Base-by-base conservation (phyloP, 2,329 filamentous ascomycete species). In the Ilyonectria robusta region DNA sequence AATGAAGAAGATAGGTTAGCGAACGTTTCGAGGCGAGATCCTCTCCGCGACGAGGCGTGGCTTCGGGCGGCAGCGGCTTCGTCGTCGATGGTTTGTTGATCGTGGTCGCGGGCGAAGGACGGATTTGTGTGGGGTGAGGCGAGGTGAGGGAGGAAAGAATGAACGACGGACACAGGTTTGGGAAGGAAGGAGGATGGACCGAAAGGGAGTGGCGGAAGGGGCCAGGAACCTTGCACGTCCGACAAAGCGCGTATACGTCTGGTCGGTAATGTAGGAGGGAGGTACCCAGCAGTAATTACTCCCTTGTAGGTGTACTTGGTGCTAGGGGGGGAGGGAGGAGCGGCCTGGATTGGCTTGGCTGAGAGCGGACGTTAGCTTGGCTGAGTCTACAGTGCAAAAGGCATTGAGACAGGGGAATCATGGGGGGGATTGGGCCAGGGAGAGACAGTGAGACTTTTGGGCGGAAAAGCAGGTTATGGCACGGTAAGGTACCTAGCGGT, bases 1-100 rank as follows among this genome's bases (percentile, higher is more conserved):
- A 31, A 62, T 56, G 66, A 74, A 70, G 46, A 42, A 65, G 48
- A 57, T 13, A 60, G 37, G 66, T 59, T 73, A 75, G 74, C 74
- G 74, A 76, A 64, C 50, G 74, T 57, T n/a, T 51, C 73, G 73
- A 76, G 73, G 72, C 66, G 65, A 74, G 51, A 68, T 75, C 73
- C 72, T 75, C 72, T 75, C 70, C 68, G 69, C 65, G 72, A 75
- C 72, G 72, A 71, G 70, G 71, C 65, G 69, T 71, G 62, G 70
- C 66, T 73, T 70, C 54, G 51, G 63, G 65, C 46, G 48, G 62
- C 67, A 65, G 62, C 66, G 68, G 65, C 62, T 67, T 75, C 73
- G 73, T 74, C 73, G 74, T 74, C 70, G 72, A 59, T 75, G 21
- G n/a, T 23, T 54, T 48, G 60, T 59, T 64, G 71, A 65, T 62